Evolutionary conservation across 306 rosid genomes (phyloP).

Genomic region (Chamaecrista fasciculata): DNA sequence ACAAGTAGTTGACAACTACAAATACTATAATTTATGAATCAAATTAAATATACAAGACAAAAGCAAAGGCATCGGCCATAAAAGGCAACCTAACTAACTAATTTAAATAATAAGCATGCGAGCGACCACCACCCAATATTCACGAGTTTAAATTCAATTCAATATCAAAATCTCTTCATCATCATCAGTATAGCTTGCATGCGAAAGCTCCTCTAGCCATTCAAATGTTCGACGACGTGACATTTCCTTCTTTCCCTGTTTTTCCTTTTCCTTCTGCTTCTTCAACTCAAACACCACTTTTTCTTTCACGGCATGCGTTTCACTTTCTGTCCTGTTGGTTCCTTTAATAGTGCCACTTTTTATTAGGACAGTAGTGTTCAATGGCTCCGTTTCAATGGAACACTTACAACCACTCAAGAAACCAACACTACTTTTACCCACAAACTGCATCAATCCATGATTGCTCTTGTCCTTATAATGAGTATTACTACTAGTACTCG

Average conservation of each 20-base stretch:
- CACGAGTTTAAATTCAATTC: conserved; percentile 26
- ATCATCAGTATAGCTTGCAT: conserved; percentile 36
- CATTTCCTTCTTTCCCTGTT: conserved; percentile 49
- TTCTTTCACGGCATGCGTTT: conserved; percentile 41
- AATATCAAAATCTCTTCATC: conserved; percentile 28
- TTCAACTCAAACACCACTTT: conserved; percentile 40
- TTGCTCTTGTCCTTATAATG: conserved; percentile 12
- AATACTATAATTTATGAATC: too few species aligned
- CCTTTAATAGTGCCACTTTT: conserved; percentile 30
- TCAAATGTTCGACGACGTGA: conserved; percentile 61
- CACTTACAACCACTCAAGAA: conserved; percentile 61
- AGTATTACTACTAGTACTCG: neutral
- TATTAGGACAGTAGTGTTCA: conserved; percentile 18
- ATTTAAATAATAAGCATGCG: conserved; percentile 19
- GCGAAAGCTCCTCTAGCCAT: conserved; percentile 64
- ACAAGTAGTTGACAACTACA: too few species aligned
- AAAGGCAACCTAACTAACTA: conserved; percentile 7
- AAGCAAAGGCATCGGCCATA: conserved; percentile 6
- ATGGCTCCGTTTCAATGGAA: conserved; percentile 45
- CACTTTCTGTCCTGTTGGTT: conserved; percentile 20
- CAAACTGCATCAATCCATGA: conserved; percentile 19
- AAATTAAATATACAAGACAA: conserved; percentile 18
- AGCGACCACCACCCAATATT: neutral
- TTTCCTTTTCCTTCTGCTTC: conserved; percentile 43
- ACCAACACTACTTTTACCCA: conserved; percentile 31